phyloP scores from a whole-genome alignment of 2,329 filamentous ascomycete species.

The Aureobasidium uvarum region DNA sequence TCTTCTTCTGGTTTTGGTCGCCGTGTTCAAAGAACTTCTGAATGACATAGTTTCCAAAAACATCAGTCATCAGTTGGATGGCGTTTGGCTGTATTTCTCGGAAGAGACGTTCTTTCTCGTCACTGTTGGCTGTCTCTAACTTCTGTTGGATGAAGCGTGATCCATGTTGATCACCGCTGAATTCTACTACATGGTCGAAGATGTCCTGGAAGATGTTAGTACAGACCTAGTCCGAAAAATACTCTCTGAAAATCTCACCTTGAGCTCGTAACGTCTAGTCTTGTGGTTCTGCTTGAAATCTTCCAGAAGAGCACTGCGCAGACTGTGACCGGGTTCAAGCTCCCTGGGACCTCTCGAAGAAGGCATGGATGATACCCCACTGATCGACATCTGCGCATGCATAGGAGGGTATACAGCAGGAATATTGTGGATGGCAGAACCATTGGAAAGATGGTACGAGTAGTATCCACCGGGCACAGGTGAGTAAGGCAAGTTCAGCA shows the following conservation, averaged over 20 bases:
- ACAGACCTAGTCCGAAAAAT: too few species aligned
- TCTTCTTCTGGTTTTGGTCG: conserved; percentile 87
- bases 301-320: conserved; percentile 71
- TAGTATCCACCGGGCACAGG: conserved; percentile 29
- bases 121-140: conserved; percentile 87
- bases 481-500: conserved; percentile 10
- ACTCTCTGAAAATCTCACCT: conserved; percentile 47
- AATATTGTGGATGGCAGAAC: conserved; percentile 39
- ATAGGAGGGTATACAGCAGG: conserved; percentile 38
- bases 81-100: conserved; percentile 80
- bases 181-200: conserved; percentile 83
- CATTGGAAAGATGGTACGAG: conserved; percentile 41
- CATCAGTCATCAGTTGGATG: conserved; percentile 87
- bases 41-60: conserved; percentile 98
- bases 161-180: conserved; percentile 92
- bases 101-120: conserved; percentile 91
- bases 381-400: conserved; percentile 32
- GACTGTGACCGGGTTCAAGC: conserved; percentile 39
- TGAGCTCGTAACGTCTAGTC: conserved; percentile 73
- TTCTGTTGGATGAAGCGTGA: conserved; percentile 95
- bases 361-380: conserved; percentile 37
- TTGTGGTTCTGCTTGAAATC: conserved; percentile 77
- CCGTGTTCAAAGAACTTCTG: conserved; percentile 98
- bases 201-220: conserved; percentile 60
- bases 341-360: conserved; percentile 22